phyloP scores from a whole-genome alignment of 2,329 filamentous ascomycete genomes.

The Penicillium occitanis region DNA sequence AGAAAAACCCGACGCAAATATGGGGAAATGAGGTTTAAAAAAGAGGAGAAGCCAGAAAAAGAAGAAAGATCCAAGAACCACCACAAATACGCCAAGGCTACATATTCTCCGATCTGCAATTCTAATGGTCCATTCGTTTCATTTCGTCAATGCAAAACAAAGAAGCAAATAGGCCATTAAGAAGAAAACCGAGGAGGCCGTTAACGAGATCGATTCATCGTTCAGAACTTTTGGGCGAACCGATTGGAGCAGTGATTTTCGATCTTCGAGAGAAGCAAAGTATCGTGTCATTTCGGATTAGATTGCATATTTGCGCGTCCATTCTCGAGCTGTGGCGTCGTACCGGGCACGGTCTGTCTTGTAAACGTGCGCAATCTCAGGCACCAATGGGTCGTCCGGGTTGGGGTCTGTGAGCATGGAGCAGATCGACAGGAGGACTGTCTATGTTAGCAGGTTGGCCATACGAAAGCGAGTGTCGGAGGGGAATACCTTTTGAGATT shows the following conservation, averaged over 20 bases:
- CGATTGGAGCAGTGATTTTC: neutral
- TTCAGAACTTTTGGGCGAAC: slow-evolving; percentile 8
- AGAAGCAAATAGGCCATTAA: slow-evolving; percentile 36
- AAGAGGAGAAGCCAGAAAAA: slow-evolving; percentile 4
- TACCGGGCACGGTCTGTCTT: slow-evolving; percentile 97
- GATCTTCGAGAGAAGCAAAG: slow-evolving; percentile 28
- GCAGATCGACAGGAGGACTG: slow-evolving; percentile 97
- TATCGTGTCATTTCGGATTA: slow-evolving; percentile 49
- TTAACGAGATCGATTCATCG: slow-evolving; percentile 26
- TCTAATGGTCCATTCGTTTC: slow-evolving; percentile 19
- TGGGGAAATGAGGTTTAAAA: slow-evolving; percentile 16
- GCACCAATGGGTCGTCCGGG: slow-evolving; percentile 96
- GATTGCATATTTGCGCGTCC: slow-evolving; percentile 99
- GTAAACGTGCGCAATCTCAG: slow-evolving; percentile 99
- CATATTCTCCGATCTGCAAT: slow-evolving; percentile 19
- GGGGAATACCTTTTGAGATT: slow-evolving; percentile 82
- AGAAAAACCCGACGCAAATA: slow-evolving; percentile 22
- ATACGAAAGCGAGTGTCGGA: neutral
- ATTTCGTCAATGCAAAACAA: slow-evolving; percentile 22
- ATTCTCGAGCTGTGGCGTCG: slow-evolving; percentile 94
- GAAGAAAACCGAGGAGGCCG: slow-evolving; percentile 39
- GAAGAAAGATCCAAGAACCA: slow-evolving; percentile 21
- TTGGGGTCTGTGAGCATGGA: slow-evolving; percentile 99
- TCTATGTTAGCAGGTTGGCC: neutral
- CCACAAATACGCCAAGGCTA: slow-evolving; percentile 21